Percentiles rank a stretch among this genome's conserved stretches.
Conservation (phyloP, 1,139 yeast genomes). For the Debaryomyces coudertii region DNA sequence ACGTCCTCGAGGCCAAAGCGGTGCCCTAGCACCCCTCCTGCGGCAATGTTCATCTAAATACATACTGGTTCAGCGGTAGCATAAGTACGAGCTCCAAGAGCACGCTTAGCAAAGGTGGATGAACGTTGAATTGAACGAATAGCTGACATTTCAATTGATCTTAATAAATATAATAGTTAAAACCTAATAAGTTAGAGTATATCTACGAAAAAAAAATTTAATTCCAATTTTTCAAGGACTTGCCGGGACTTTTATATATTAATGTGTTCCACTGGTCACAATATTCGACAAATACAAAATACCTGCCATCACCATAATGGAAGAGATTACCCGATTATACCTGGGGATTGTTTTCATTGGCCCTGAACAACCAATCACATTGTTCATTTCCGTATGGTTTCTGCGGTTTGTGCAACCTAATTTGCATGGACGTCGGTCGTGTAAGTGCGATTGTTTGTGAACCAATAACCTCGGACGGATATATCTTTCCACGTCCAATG, state of each 20-base stretch:
- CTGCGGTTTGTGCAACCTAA: constrained; percentile 6
- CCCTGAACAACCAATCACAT: constrained; percentile 7
- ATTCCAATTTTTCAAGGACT: constrained; percentile 3
- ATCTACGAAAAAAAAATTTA: constrained; percentile 2
- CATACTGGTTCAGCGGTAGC: constrained; percentile 61
- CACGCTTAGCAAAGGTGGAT: constrained; percentile 34
- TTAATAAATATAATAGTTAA: constrained; percentile 7
- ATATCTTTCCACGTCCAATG: background rate
- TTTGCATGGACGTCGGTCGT: constrained; percentile 4
- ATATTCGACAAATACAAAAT: constrained; percentile 1
- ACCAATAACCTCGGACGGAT: constrained; percentile 5
- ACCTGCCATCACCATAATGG: background rate
- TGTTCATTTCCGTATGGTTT: constrained; percentile 1
- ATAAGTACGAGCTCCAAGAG: constrained; percentile 48
- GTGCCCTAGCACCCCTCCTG: background rate
- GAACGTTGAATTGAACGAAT: constrained; percentile 46
- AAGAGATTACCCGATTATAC: constrained; percentile 8
- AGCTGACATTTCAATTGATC: constrained; percentile 32
- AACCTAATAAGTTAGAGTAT: constrained; percentile 7
- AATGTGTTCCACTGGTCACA: constrained; percentile 4
- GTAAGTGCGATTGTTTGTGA: constrained; percentile 1
- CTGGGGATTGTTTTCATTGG: constrained; percentile 6
- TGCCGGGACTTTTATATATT: constrained; percentile 7
- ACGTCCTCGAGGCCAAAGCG: background rate
- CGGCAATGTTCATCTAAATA: constrained; percentile 12